Evolutionary conservation across 805 yeast species (phyloP).

Genomic region (Ogataea ganodermae): DNA sequence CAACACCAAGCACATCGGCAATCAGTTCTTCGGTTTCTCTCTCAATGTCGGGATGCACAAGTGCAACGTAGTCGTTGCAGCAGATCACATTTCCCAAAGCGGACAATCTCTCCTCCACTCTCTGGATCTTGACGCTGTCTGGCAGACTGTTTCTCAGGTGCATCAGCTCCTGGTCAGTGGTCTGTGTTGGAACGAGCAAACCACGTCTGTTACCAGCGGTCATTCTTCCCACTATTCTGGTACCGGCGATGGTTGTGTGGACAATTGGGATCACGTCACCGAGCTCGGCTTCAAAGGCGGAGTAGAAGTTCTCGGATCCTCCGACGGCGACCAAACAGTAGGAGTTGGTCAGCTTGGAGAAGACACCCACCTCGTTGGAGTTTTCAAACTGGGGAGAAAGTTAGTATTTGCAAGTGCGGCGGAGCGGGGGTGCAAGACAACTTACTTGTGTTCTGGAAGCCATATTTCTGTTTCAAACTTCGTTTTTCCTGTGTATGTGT

Average conservation of each 20-base stretch:
- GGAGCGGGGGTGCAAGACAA: slow-evolving; percentile 1
- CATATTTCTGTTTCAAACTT: slow-evolving; percentile 38
- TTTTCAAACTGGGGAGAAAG: slow-evolving; percentile 59
- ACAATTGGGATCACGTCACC: slow-evolving; percentile 96
- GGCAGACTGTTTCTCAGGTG: slow-evolving; percentile 96
- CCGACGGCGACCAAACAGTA: slow-evolving; percentile 97
- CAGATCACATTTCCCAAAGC: slow-evolving; percentile 98
- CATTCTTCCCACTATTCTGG: slow-evolving; percentile 97
- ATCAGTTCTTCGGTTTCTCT: slow-evolving; percentile 98
- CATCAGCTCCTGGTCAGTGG: slow-evolving; percentile 97
- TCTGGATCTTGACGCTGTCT: slow-evolving; percentile 90
- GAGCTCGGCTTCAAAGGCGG: slow-evolving; percentile 96
- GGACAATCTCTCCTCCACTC: slow-evolving; percentile 96
- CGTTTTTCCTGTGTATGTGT: background rate
- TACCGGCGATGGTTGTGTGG: slow-evolving; percentile 97
- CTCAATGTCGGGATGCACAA: slow-evolving; percentile 98
- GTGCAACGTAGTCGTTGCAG: slow-evolving; percentile 98
- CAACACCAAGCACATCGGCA: slow-evolving; percentile 97
- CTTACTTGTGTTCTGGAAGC: slow-evolving; percentile 64
- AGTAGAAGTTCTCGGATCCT: slow-evolving; percentile 80
- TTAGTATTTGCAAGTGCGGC: slow-evolving; percentile 3
- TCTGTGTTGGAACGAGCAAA: slow-evolving; percentile 92
- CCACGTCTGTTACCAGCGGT: slow-evolving; percentile 99
- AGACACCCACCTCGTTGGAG: slow-evolving; percentile 91
- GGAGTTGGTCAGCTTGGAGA: slow-evolving; percentile 91